A percentile compares a stretch with the other conserved stretches of the same genome.
Conservation (phyloP, 192 early-diverging fungal genomes). For the Backusella parvicylindrica region DNA sequence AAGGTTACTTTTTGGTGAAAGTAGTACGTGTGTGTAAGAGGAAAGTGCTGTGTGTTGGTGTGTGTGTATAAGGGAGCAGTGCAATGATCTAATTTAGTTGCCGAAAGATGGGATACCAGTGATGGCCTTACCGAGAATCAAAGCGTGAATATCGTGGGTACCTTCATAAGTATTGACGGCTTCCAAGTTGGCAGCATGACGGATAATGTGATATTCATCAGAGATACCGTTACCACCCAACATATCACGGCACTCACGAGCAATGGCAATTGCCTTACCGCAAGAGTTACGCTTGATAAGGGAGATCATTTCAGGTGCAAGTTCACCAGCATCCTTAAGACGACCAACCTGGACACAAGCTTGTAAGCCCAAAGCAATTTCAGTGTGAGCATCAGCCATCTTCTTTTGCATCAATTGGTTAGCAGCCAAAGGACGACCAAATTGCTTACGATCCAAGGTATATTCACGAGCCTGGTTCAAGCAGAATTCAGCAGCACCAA, state of each 20-base stretch:
- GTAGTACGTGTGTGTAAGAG: background rate
- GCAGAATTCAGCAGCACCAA: constrained; percentile 94
- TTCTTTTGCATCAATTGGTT: constrained; percentile 98
- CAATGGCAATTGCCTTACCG: constrained; percentile 91
- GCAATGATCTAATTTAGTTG: constrained; percentile 5
- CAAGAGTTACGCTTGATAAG: constrained; percentile 96
- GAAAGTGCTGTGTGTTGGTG: background rate
- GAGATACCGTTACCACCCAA: constrained; percentile 95
- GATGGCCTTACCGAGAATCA: constrained; percentile 91
- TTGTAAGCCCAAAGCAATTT: constrained; percentile 88
- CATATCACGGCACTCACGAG: constrained; percentile 85
- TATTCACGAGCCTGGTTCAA: constrained; percentile 87
- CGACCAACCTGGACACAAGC: constrained; percentile 88
- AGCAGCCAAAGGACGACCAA: constrained; percentile 85
- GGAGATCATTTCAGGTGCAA: constrained; percentile 94
- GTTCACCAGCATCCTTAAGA: constrained; percentile 83
- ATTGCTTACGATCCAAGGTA: constrained; percentile 87
- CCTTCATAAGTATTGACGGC: constrained; percentile 97
- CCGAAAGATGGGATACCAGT: constrained; percentile 83
- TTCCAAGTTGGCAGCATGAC: constrained; percentile 90
- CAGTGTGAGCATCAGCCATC: constrained; percentile 89
- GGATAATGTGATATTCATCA: constrained; percentile 96
- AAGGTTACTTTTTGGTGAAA: background rate
- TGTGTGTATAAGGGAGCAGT: background rate
- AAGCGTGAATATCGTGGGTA: constrained; percentile 91